phyloP scores from a whole-genome alignment of 2,329 filamentous ascomycete genomes.

The Ophiobolus disseminans region DNA sequence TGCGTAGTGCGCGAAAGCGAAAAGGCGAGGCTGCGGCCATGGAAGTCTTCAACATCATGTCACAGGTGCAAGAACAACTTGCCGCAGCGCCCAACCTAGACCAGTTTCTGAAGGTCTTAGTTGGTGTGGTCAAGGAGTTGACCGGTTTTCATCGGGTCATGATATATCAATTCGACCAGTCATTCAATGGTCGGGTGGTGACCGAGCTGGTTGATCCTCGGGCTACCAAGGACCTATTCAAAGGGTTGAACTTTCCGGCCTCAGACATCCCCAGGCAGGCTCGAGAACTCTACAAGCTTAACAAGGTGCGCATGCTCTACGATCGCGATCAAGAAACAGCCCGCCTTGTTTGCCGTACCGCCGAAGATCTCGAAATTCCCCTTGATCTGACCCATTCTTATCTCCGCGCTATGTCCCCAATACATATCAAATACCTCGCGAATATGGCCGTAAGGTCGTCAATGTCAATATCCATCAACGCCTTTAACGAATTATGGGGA shows the following conservation, averaged over 20 bases:
- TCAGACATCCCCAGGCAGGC: constrained; percentile 86
- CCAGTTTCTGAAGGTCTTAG: constrained; percentile 77
- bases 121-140: constrained; percentile 86
- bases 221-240: constrained; percentile 82
- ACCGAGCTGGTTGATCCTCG: constrained; percentile 84
- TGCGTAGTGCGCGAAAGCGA: constrained; percentile 76
- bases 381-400: constrained; percentile 86
- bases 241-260: constrained; percentile 86
- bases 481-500: constrained; percentile 85
- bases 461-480: constrained; percentile 93
- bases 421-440: constrained; percentile 83
- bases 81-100: constrained; percentile 74
- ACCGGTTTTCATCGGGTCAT: constrained; percentile 92
- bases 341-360: constrained; percentile 78
- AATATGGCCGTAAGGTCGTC: constrained; percentile 94
- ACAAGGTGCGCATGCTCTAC: constrained; percentile 87
- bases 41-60: constrained; percentile 92
- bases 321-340: constrained; percentile 82
- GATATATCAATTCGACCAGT: constrained; percentile 87
- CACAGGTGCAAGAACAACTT: constrained; percentile 88
- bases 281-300: constrained; percentile 86
- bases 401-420: constrained; percentile 87
- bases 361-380: constrained; percentile 75
- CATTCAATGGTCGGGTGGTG: constrained; percentile 85
- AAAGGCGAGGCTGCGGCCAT: constrained; percentile 82